Conservation (phyloP, 2,329 filamentous ascomycete species). For the Alternaria sp. region DNA sequence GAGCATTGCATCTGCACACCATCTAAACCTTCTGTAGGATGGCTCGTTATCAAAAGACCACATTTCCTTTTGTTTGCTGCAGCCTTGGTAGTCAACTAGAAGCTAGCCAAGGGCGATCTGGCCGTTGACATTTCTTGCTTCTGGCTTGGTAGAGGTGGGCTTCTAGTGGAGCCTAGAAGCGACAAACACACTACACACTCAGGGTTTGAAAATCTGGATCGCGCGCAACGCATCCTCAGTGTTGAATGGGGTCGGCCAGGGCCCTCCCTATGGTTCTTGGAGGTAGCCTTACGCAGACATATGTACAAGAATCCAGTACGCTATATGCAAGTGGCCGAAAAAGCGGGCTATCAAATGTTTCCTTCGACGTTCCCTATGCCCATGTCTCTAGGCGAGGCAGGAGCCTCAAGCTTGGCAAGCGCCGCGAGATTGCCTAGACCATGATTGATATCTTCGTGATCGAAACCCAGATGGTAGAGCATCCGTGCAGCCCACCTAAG, state of each 20-base stretch:
- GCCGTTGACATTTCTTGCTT: conserved; percentile 1
- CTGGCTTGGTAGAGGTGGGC: conserved; percentile 21
- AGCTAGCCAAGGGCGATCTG: conserved; percentile 17
- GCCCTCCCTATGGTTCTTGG: conserved; percentile 3
- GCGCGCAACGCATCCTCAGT: conserved; percentile 10
- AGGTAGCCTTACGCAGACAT: not conserved
- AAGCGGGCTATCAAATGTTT: conserved; percentile 9
- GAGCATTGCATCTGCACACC: conserved; percentile 4
- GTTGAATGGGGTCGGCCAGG: not conserved
- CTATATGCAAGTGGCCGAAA: conserved; percentile 35
- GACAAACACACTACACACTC: conserved; percentile 28
- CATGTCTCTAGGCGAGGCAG: conserved; percentile 17
- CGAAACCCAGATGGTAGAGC: conserved; percentile 45
- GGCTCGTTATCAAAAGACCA: conserved; percentile 11
- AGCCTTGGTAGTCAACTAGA: conserved; percentile 20
- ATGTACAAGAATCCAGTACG: conserved; percentile 21
- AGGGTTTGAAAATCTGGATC: conserved; percentile 25
- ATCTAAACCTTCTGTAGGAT: conserved; percentile 12
- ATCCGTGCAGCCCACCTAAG: conserved; percentile 44
- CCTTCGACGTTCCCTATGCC: conserved; percentile 1
- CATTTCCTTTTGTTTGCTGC: conserved; percentile 9
- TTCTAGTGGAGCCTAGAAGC: conserved; percentile 24
- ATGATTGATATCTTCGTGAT: conserved; percentile 44
- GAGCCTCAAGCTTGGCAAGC: conserved; percentile 45
- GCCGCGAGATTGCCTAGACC: conserved; percentile 44